Percentiles rank a stretch among this genome's conserved stretches.
These are phyloP conservation scores for Aureobasidium subglaciale DNA, from an alignment of 2,329 filamentous ascomycete genomes.

Conservation along the genomic window DNA sequence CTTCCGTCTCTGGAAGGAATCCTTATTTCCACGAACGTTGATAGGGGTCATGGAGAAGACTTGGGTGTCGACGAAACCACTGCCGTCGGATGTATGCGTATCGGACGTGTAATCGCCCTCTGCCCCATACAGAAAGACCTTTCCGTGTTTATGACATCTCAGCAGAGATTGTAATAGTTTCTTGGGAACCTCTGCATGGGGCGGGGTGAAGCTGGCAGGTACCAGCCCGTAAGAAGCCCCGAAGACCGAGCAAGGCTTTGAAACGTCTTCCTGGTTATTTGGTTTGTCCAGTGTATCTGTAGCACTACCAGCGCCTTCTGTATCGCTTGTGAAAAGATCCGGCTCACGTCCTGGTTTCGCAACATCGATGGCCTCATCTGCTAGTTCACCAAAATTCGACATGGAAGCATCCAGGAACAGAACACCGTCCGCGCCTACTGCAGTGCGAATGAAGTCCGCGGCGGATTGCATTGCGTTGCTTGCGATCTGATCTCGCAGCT, in stretches of 20 bases:
- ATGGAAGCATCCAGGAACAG: slow-evolving; percentile 31
- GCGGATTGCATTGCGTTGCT: slow-evolving; percentile 33
- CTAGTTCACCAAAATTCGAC: slow-evolving; percentile 9
- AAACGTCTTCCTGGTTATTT: background rate
- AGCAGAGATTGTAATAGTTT: slow-evolving; percentile 21
- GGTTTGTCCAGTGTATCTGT: background rate
- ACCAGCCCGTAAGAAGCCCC: slow-evolving; percentile 6
- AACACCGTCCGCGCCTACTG: slow-evolving; percentile 40
- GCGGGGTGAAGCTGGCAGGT: background rate
- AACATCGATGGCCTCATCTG: background rate
- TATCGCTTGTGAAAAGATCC: slow-evolving; percentile 3
- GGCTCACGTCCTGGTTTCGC: background rate
- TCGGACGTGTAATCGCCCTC: slow-evolving; percentile 18
- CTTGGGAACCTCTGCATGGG: background rate
- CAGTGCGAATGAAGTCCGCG: slow-evolving; percentile 38
- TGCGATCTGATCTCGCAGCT: slow-evolving; percentile 20
- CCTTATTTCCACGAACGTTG: background rate
- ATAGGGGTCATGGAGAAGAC: background rate
- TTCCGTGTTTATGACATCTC: slow-evolving; percentile 28
- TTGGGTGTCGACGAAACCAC: background rate
- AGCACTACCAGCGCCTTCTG: slow-evolving; percentile 1
- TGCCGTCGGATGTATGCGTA: slow-evolving; percentile 3
- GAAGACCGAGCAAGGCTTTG: slow-evolving; percentile 3
- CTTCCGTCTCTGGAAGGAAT: slow-evolving; percentile 1
- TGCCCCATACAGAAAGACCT: slow-evolving; percentile 29